phyloP scores from a whole-genome alignment of 2,329 filamentous ascomycete genomes.

The Dichotomopilus funicola region DNA sequence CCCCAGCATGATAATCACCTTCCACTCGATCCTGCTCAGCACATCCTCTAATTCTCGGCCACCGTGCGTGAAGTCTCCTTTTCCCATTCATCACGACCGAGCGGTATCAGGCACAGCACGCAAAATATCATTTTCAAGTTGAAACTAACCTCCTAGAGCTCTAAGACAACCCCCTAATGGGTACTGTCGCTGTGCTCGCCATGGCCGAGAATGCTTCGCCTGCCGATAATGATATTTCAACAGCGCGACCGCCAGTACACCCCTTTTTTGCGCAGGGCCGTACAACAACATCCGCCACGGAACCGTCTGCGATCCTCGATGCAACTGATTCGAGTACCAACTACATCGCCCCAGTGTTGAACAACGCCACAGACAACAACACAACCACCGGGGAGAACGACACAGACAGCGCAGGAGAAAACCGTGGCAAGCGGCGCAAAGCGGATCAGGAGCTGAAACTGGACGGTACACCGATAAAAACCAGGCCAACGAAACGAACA shows the following conservation, averaged over 20 bases:
- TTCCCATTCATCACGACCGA: too few relatives aligned
- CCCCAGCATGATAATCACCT: neutral
- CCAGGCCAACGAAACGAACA: conserved; percentile 23
- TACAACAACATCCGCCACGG: conserved; percentile 1
- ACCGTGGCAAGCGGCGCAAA: conserved; percentile 25
- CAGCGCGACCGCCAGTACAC: conserved; percentile 41
- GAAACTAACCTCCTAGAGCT: neutral
- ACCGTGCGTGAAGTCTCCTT: too few relatives aligned
- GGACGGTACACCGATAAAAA: conserved; percentile 18
- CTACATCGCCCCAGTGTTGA: neutral
- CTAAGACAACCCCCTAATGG: conserved; percentile 33
- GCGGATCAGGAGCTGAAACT: conserved; percentile 16
- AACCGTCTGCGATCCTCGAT: neutral
- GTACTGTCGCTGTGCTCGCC: conserved; percentile 35
- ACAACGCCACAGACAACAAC: neutral
- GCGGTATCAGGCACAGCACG: too few relatives aligned
- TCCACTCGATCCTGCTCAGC: conserved; percentile 13
- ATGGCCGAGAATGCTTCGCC: conserved; percentile 33
- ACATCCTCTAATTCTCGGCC: conserved; percentile 1
- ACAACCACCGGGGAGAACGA: conserved; percentile 8
- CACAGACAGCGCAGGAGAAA: conserved; percentile 6
- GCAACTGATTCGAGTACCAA: neutral
- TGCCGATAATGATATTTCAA: neutral
- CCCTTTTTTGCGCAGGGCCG: conserved; percentile 44
- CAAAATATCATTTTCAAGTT: too few relatives aligned